A percentile compares a stretch with the other conserved stretches of the same genome.
Conservation (phyloP, 2,329 filamentous ascomycete genomes). For the Fusarium pininemorale region DNA sequence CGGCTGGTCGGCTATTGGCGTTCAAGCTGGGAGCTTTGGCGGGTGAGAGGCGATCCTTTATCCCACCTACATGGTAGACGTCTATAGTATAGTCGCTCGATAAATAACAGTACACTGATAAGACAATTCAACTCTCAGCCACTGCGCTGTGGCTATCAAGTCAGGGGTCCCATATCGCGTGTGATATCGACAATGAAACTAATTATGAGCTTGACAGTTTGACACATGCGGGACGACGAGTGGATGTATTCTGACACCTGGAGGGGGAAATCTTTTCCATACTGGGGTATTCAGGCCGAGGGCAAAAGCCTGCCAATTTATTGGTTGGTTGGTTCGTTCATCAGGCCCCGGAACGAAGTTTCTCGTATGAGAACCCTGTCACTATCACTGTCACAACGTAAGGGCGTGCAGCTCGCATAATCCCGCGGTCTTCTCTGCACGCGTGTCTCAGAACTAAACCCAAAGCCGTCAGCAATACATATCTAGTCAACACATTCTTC, state of each 20-base stretch:
- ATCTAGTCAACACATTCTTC: rapidly evolving
- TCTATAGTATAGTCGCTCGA: neutral
- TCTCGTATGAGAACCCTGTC: neutral
- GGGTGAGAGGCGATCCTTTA: neutral
- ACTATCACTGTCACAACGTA: neutral
- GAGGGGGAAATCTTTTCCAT: neutral
- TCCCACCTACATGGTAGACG: neutral
- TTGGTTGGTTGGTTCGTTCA: neutral
- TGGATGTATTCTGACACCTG: neutral
- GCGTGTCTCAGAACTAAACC: neutral
- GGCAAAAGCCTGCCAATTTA: neutral
- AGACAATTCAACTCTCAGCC: neutral
- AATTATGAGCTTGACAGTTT: neutral
- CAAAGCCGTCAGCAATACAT: neutral
- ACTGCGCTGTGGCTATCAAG: no score
- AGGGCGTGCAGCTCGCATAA: neutral
- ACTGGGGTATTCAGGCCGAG: neutral
- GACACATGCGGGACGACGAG: neutral
- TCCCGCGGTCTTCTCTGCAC: neutral
- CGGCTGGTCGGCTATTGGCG: constrained; percentile 17
- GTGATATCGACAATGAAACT: neutral
- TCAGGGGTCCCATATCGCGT: neutral
- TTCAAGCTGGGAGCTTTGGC: constrained; percentile 35
- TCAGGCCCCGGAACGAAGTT: neutral
- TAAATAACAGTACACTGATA: neutral